Conservation (phyloP, 495 filamentous ascomycete genomes). For the Penicillium soppii region DNA sequence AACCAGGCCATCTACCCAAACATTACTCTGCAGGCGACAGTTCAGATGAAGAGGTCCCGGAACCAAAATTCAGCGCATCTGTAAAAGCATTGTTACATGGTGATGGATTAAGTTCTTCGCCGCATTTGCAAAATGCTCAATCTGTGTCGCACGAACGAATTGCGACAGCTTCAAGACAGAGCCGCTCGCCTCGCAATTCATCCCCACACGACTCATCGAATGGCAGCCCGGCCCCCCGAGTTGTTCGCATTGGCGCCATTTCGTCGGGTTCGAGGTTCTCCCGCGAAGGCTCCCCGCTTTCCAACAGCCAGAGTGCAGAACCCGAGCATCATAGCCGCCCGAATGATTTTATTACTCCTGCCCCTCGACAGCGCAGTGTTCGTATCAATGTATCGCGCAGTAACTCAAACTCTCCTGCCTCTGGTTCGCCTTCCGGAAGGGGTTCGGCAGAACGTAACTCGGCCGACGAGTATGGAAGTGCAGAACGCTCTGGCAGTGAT, state of each 20-base stretch:
- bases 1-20: slow-evolving; percentile 26
- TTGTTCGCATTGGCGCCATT: slow-evolving; percentile 60
- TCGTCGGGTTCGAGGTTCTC: slow-evolving; percentile 33
- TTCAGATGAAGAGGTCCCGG: slow-evolving; percentile 71
- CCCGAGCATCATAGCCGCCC: slow-evolving; percentile 25
- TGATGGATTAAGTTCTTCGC: slow-evolving; percentile 55
- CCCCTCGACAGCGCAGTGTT: slow-evolving; percentile 61
- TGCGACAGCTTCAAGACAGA: slow-evolving; percentile 29
- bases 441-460: slow-evolving; percentile 37
- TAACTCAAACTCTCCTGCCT: slow-evolving; percentile 36
- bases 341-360: slow-evolving; percentile 66
- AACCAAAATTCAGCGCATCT: slow-evolving; percentile 76
- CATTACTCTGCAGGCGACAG: slow-evolving; percentile 60
- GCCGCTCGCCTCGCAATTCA: slow-evolving; percentile 36
- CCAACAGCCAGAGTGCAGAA: slow-evolving; percentile 33
- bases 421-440: slow-evolving; percentile 40
- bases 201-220: slow-evolving; percentile 42
- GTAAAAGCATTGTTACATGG: slow-evolving; percentile 74
- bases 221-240: slow-evolving; percentile 45
- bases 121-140: slow-evolving; percentile 43
- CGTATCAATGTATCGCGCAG: slow-evolving; percentile 51
- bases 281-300: slow-evolving; percentile 35
- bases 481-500: slow-evolving; percentile 45
- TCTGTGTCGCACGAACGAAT: slow-evolving; percentile 28
- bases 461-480: slow-evolving; percentile 38